Base-by-base conservation (phyloP, 2,329 filamentous ascomycete species). In the Monosporascus sp. region DNA sequence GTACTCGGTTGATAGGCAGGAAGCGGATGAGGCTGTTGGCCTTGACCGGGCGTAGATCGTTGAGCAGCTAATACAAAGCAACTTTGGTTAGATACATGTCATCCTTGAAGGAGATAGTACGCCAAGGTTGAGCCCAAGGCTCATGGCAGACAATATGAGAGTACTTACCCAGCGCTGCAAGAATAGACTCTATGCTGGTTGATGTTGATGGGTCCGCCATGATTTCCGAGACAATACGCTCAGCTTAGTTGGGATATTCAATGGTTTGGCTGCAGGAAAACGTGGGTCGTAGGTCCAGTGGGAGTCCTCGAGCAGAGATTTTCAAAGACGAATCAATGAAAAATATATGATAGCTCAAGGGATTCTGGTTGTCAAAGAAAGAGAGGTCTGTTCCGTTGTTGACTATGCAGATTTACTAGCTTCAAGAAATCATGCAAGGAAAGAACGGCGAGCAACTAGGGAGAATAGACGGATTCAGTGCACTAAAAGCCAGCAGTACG, bases 1-100 rank as follows among this genome's bases (percentile, higher is more conserved):
- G 72, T 68, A 43, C 72, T 72, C 46, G 60, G 60, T 46, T 65
- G 65, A 40, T 74, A 72, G 35, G 56, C 46, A 22, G 58, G 65
- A 37, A 60, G 62, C 63, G 70, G 54, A 61, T 68, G 58, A 65
- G 67, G 56, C 38, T 71, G 70, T 56, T 74, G 74, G 38, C 66
- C 71, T 55, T 78, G 76, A 22, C 66, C 70, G 27, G 76, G 69
- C 7, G 75, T 73, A 45, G 72, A 72, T 59, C 73, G 70, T 65
- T 78, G 75, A 38, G 76, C 74, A 45, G 74, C 74, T 78, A 61
- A 51, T 59, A 47, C 50, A 35, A 38, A 43, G 37, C 20, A 49
- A 35, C 31, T 35, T 11, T 51, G 43, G 58, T 65, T 55, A 64
- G 62, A 58, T 37, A 55, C 47, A 27, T 37, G 50, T 41, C n/a